A percentile compares a stretch with the other conserved stretches of the same genome.
These are phyloP conservation scores for Quercus ilex DNA, from an alignment of 306 rosid genomes.

Conservation along the genomic window DNA sequence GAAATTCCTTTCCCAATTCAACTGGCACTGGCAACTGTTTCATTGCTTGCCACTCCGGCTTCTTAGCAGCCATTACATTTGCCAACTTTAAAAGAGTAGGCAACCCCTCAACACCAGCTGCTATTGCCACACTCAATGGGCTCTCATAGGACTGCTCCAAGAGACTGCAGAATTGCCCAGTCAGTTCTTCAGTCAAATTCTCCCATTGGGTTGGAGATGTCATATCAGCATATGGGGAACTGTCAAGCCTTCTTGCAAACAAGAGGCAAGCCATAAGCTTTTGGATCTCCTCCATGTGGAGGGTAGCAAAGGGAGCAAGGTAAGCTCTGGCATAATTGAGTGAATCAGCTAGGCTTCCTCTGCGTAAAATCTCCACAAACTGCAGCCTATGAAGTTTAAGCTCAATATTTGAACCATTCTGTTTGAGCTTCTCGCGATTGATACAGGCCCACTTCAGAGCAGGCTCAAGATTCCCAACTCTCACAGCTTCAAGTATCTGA, in stretches of 20 bases:
- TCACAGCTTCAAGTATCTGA: constrained; percentile 65
- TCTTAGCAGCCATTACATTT: constrained; percentile 81
- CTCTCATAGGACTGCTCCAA: constrained; percentile 60
- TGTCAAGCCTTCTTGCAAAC: constrained; percentile 58
- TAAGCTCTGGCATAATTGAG: constrained; percentile 56
- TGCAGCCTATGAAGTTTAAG: constrained; percentile 70
- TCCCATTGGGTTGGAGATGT: constrained; percentile 65
- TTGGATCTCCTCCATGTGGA: constrained; percentile 63
- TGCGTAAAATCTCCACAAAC: constrained; percentile 63
- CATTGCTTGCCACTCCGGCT: constrained; percentile 85
- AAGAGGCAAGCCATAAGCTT: constrained; percentile 88
- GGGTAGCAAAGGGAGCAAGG: constrained; percentile 63
- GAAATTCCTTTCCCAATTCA: constrained; percentile 78
- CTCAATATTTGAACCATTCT: constrained; percentile 58
- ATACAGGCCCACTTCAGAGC: constrained; percentile 71
- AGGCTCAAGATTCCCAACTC: constrained; percentile 62
- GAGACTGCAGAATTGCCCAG: constrained; percentile 58
- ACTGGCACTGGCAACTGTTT: constrained; percentile 79
- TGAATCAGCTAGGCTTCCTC: constrained; percentile 57
- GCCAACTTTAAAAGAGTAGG: constrained; percentile 78
- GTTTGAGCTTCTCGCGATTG: constrained; percentile 48
- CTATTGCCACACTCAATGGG: constrained; percentile 64
- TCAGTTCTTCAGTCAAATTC: constrained; percentile 62
- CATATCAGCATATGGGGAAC: constrained; percentile 68
- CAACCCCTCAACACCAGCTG: constrained; percentile 80